A percentile compares a stretch with the other conserved stretches of the same genome.
These are phyloP conservation scores for Trebouxiophyceae sp. DNA, from an alignment of 163 green algal genomes.

Conservation along the genomic window DNA sequence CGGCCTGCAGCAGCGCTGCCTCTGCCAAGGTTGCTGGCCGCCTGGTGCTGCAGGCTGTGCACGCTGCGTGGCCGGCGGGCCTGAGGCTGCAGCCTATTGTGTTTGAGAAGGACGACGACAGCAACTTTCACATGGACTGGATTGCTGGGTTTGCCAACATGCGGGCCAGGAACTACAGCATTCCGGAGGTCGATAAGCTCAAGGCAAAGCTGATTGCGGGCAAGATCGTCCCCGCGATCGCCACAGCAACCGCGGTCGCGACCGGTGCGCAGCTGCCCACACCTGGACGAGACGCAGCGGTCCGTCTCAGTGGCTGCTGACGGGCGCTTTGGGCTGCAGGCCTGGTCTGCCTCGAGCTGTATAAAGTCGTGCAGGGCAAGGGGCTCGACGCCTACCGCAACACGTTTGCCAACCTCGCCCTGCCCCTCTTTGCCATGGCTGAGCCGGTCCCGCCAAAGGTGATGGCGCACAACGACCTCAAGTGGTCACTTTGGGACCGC, in stretches of 20 bases:
- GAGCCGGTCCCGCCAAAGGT: slow-evolving; percentile 90
- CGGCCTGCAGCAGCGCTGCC: no score
- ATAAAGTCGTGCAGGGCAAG: slow-evolving; percentile 79
- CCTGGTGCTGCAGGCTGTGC: slow-evolving; percentile 15
- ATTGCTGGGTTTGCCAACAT: slow-evolving; percentile 96
- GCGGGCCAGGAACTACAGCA: slow-evolving; percentile 93
- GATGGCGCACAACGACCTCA: slow-evolving; percentile 46
- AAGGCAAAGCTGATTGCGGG: slow-evolving; percentile 98
- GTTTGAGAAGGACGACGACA: slow-evolving; percentile 97
- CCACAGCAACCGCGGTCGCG: slow-evolving; percentile 85
- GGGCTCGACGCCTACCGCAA: slow-evolving; percentile 87
- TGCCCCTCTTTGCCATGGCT: slow-evolving; percentile 95
- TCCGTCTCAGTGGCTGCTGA: no score
- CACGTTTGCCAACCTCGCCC: slow-evolving; percentile 96
- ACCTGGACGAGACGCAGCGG: no score
- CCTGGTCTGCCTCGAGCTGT: slow-evolving; percentile 95
- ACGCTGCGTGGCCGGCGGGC: slow-evolving; percentile 24
- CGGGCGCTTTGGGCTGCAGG: slow-evolving; percentile 54
- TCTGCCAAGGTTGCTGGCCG: no score
- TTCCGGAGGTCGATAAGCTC: slow-evolving; percentile 82
- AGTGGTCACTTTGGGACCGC: slow-evolving; percentile 93
- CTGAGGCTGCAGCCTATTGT: slow-evolving; percentile 65
- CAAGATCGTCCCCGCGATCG: slow-evolving; percentile 96
- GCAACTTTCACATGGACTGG: slow-evolving; percentile 97
- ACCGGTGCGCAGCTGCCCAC: no score